A percentile compares a stretch with the other conserved stretches of the same genome.
Evolutionary conservation across 1,284 basidiomycete genomes (phyloP).

Genomic region (Chondrostereum purpureum): DNA sequence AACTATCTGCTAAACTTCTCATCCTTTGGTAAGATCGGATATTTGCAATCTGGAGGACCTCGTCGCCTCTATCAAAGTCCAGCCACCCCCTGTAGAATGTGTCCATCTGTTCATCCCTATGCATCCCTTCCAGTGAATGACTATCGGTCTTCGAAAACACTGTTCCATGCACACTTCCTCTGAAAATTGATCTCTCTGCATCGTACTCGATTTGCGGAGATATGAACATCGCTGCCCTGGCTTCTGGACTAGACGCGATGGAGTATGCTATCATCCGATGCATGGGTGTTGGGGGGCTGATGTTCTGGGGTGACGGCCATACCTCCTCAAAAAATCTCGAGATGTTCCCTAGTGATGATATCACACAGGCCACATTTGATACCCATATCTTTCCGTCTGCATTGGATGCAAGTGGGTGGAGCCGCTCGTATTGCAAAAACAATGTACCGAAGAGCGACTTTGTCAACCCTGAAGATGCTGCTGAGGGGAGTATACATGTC

Average conservation of each 20-base stretch:
- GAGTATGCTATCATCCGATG: not conserved
- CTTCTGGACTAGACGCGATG: not conserved
- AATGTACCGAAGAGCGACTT: not conserved
- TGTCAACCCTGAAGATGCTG: conserved; percentile 1
- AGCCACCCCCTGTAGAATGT: conserved; percentile 1
- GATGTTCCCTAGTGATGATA: conserved; percentile 4
- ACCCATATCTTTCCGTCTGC: conserved; percentile 2
- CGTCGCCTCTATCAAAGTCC: conserved; percentile 4
- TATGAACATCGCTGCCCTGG: not conserved
- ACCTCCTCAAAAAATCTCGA: conserved; percentile 3
- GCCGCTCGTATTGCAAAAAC: not conserved
- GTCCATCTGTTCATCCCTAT: not conserved
- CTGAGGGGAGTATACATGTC: conserved; percentile 3
- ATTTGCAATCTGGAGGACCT: conserved; percentile 3
- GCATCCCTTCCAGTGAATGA: not conserved
- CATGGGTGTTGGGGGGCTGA: not conserved
- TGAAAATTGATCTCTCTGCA: not conserved
- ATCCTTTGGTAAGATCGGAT: too few relatives aligned
- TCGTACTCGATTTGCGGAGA: not conserved
- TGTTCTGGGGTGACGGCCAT: conserved; percentile 1
- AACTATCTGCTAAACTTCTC: too few relatives aligned
- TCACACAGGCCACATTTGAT: conserved; percentile 3
- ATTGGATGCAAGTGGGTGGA: not conserved
- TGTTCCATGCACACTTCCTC: not conserved
- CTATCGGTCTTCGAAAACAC: not conserved